Conservation (phyloP, 176 grass and related monocot species). For the Musa itinerans region DNA sequence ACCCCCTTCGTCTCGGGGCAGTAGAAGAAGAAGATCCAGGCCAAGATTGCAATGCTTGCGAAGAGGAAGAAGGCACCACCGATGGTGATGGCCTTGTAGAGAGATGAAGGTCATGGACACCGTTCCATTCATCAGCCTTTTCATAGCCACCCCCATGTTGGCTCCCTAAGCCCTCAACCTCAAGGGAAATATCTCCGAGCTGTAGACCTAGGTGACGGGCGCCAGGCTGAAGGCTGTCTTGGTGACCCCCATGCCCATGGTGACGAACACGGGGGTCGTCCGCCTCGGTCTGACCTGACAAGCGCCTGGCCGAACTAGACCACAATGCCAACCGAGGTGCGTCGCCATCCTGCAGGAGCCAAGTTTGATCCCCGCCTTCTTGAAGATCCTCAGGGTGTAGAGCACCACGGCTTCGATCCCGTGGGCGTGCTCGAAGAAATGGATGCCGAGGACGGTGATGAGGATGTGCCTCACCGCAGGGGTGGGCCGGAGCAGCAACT, state of each 20-base stretch:
- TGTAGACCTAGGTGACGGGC: too few species aligned
- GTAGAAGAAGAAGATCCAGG: slow-evolving; percentile 3
- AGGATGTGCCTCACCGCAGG: not conserved
- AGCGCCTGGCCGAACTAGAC: too few species aligned
- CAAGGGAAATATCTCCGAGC: slow-evolving; percentile 14
- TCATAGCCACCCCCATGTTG: slow-evolving; percentile 10
- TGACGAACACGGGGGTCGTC: too few species aligned
- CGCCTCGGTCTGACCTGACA: too few species aligned
- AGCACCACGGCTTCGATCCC: slow-evolving; percentile 13
- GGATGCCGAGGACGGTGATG: slow-evolving; percentile 1
- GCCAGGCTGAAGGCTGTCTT: slow-evolving; percentile 3
- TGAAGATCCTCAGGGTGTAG: slow-evolving; percentile 6
- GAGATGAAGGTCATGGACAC: slow-evolving; percentile 16
- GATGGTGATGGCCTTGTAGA: slow-evolving; percentile 14
- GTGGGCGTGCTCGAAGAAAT: slow-evolving; percentile 14
- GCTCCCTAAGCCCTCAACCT: slow-evolving; percentile 7
- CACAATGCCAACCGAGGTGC: too few species aligned
- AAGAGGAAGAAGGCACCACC: slow-evolving; percentile 11
- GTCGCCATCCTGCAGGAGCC: too few species aligned
- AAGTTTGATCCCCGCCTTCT: slow-evolving; percentile 12
- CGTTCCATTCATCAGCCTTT: slow-evolving; percentile 6
- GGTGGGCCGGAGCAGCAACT: not conserved
- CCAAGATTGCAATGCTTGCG: not conserved
- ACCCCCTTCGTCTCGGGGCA: slow-evolving; percentile 7
- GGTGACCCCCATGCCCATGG: slow-evolving; percentile 12